phyloP scores from a whole-genome alignment of 768 basidiomycete species.

The Gloeopeniophorella convolvens region DNA sequence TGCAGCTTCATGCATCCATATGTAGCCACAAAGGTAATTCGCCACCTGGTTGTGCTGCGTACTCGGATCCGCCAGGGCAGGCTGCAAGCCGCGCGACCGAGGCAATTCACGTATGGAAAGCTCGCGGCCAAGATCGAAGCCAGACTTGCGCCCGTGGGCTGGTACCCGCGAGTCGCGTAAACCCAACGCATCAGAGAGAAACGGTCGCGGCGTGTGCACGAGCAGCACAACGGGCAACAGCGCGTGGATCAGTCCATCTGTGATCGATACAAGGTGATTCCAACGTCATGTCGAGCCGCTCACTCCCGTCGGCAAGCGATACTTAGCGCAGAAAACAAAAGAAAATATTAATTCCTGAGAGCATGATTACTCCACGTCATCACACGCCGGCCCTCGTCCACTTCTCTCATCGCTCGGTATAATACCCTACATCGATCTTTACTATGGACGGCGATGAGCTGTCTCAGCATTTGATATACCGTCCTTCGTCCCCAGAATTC shows the following conservation, averaged over 20 bases:
- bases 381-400: background rate
- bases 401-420: background rate
- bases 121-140: too few species aligned
- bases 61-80: too few species aligned
- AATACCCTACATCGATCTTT: background rate
- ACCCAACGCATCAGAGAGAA: too few species aligned
- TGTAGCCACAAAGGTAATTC: too few species aligned
- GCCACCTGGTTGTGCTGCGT: too few species aligned
- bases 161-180: too few species aligned
- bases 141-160: too few species aligned
- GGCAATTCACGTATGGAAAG: too few species aligned
- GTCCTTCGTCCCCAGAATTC: slow-evolving; percentile 29
- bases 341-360: slow-evolving; percentile 4
- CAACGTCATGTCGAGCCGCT: too few species aligned
- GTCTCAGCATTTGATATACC: slow-evolving; percentile 10
- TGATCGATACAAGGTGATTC: background rate
- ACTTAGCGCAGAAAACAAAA: background rate
- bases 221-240: background rate
- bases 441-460: slow-evolving; percentile 12
- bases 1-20: too few species aligned
- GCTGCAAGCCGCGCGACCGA: too few species aligned
- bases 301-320: background rate
- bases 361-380: slow-evolving; percentile 16
- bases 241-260: background rate
- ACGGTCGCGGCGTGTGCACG: background rate